A percentile compares a stretch with the other conserved stretches of the same genome.
Conservation (phyloP, 495 filamentous ascomycete species). For the Aspergillus coremiiformis region DNA sequence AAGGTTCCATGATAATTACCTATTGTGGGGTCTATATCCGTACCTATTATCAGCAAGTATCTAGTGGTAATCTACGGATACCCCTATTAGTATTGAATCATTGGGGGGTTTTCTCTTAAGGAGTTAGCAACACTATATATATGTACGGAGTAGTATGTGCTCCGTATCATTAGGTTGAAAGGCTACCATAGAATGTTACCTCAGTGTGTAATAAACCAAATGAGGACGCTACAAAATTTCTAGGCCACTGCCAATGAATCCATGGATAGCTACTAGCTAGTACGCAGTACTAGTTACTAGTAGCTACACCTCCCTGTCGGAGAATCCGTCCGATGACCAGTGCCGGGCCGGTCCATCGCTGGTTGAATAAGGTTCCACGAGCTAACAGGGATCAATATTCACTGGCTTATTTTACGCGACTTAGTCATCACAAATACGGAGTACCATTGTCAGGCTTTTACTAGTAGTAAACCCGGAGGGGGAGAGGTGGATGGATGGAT, state of each 20-base stretch:
- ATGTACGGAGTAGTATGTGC: background rate
- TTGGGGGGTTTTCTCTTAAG: background rate
- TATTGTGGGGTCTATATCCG: no score
- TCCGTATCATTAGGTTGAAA: background rate
- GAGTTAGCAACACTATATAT: background rate
- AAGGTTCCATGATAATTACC: conserved; percentile 1
- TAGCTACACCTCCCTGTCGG: background rate
- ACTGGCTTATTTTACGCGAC: background rate
- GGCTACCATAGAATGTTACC: background rate
- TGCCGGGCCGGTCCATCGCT: conserved; percentile 19
- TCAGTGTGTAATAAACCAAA: background rate
- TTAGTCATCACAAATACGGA: background rate
- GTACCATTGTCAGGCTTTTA: background rate
- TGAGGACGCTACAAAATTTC: background rate
- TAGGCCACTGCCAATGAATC: no score
- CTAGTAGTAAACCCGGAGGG: no score
- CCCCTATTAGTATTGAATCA: background rate
- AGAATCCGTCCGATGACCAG: conserved; percentile 2
- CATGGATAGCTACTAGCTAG: no score
- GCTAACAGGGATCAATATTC: conserved; percentile 12
- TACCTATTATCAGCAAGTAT: no score
- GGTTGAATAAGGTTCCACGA: conserved; percentile 10
- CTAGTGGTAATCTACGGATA: no score
- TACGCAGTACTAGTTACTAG: no score
- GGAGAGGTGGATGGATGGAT: no score